Evolutionary conservation across 768 basidiomycete species (phyloP).

Genomic region (Phaeotremella fagi): DNA sequence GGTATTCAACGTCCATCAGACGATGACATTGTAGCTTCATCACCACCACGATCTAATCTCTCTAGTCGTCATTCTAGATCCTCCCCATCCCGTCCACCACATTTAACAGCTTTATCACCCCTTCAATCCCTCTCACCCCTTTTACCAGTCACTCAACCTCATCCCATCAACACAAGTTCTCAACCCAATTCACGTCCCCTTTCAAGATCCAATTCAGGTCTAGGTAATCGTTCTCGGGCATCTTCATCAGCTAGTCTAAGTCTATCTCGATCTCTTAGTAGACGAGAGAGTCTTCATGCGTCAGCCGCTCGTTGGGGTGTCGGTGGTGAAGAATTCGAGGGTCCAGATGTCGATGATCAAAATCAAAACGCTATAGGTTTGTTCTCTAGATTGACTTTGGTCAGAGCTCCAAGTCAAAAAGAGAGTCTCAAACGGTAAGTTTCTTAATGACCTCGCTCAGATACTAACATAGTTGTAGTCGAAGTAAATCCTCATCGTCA

Average conservation of each 20-base stretch:
- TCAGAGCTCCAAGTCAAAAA: constrained; percentile 38
- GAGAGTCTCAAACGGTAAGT: not conserved
- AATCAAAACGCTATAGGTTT: constrained; percentile 4
- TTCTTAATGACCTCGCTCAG: not conserved
- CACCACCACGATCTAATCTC: no score
- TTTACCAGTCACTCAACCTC: constrained; percentile 10
- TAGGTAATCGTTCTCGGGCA: not conserved
- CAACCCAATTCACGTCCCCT: not conserved
- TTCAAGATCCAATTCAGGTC: not conserved
- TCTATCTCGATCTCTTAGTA: constrained; percentile 29
- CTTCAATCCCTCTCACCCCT: constrained; percentile 45
- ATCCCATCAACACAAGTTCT: constrained; percentile 6
- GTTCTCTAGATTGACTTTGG: constrained; percentile 42
- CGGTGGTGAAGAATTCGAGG: constrained; percentile 9
- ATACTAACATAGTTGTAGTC: constrained; percentile 9
- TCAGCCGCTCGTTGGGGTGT: constrained; percentile 23
- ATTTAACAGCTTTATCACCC: constrained; percentile 39
- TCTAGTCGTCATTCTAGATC: no score
- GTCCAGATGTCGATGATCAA: not conserved
- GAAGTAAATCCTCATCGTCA: constrained; percentile 39
- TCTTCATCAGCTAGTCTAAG: constrained; percentile 18
- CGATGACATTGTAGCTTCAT: no score
- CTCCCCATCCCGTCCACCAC: constrained; percentile 26
- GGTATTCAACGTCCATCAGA: no score
- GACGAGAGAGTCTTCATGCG: constrained; percentile 33